These are phyloP conservation scores for Venturia effusa DNA, from an alignment of 2,329 filamentous ascomycete genomes.

Conservation along the genomic window DNA sequence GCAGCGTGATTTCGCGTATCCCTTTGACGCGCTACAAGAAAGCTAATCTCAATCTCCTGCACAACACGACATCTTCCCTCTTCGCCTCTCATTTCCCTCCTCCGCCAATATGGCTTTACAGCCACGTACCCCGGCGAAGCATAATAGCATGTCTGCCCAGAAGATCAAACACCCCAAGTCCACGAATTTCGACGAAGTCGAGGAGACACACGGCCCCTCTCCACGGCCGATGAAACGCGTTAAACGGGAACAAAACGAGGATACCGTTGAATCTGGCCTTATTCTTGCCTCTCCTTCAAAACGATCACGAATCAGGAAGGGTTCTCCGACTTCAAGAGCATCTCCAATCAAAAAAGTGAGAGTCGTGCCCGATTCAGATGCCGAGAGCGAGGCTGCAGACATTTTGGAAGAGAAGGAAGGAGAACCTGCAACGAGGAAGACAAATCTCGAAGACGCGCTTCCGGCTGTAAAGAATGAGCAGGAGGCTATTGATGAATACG, in stretches of 20 bases:
- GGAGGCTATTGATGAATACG: slow-evolving; percentile 70
- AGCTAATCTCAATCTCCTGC: background rate
- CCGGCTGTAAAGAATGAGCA: slow-evolving; percentile 56
- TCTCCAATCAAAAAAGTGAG: slow-evolving; percentile 18
- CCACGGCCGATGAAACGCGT: slow-evolving; percentile 31
- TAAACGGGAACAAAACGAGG: slow-evolving; percentile 23
- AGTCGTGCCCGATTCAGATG: slow-evolving; percentile 30
- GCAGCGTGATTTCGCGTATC: background rate
- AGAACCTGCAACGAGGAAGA: slow-evolving; percentile 14
- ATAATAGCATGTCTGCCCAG: slow-evolving; percentile 37
- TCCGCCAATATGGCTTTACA: slow-evolving; percentile 18
- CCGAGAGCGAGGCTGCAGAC: slow-evolving; percentile 26
- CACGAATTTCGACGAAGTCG: slow-evolving; percentile 29
- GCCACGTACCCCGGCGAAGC: slow-evolving; percentile 30
- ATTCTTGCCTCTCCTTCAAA: background rate
- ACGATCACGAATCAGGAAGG: slow-evolving; percentile 15
- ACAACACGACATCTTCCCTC: background rate
- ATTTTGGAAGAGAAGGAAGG: slow-evolving; percentile 15
- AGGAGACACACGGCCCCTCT: slow-evolving; percentile 16
- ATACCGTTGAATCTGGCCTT: slow-evolving; percentile 13
- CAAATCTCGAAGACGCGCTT: slow-evolving; percentile 53
- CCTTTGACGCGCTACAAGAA: background rate
- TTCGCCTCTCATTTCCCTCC: background rate
- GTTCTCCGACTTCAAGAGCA: slow-evolving; percentile 17
- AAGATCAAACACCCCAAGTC: slow-evolving; percentile 34